Evolutionary conservation across 2,329 filamentous ascomycete genomes (phyloP).

Genomic region (Drechmeria coniospora): DNA sequence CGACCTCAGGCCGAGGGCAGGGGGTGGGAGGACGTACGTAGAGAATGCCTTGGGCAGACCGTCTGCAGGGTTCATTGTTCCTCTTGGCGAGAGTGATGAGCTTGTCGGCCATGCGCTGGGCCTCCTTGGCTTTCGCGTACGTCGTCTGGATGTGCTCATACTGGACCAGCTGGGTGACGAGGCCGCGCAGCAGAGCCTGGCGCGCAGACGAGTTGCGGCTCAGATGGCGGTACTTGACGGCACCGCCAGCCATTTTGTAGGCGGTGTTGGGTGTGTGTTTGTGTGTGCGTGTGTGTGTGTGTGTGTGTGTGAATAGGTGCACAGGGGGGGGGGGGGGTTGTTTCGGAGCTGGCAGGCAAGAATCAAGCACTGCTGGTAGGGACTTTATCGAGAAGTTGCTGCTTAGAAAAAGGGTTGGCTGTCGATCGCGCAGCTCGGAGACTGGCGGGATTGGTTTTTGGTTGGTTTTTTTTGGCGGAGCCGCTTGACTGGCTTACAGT

Average conservation of each 20-base stretch:
- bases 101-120: constrained; percentile 85
- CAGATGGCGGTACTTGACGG: constrained; percentile 78
- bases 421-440: background rate
- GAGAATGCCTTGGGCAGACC: constrained; percentile 65
- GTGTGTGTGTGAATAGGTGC: background rate
- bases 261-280: constrained; percentile 1
- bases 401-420: background rate
- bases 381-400: background rate
- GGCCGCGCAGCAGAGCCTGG: constrained; percentile 82
- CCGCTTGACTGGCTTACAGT: constrained; percentile 7
- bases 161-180: constrained; percentile 87
- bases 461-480: constrained; percentile 17
- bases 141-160: constrained; percentile 91
- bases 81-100: constrained; percentile 87
- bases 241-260: constrained; percentile 63
- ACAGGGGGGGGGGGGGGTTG: background rate
- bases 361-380: no score
- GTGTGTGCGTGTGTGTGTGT: no score
- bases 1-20: constrained; percentile 2
- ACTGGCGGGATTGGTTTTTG: constrained; percentile 4
- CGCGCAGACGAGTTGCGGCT: constrained; percentile 75
- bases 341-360: background rate
- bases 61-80: constrained; percentile 68
- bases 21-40: constrained; percentile 46
- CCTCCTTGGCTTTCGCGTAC: constrained; percentile 94